phyloP scores from a whole-genome alignment of 768 basidiomycete genomes.

The Dioszegia aurantiaca region DNA sequence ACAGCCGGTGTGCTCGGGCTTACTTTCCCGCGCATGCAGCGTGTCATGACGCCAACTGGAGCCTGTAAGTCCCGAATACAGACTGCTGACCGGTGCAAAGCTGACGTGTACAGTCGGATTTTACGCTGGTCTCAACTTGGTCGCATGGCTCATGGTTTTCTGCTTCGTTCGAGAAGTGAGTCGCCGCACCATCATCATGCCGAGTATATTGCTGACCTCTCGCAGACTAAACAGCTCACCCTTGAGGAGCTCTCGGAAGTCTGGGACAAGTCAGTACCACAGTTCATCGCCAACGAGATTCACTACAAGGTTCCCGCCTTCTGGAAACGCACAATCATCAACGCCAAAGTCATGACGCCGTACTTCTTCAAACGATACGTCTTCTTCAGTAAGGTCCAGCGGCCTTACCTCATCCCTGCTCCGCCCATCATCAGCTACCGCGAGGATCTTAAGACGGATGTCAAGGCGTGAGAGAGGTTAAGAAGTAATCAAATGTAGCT shows the following conservation, averaged over 20 bases:
- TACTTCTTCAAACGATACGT: constrained; percentile 47
- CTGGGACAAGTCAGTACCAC: constrained; percentile 41
- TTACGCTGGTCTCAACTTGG: constrained; percentile 50
- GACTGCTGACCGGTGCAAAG: too few species aligned
- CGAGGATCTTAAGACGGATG: neutral
- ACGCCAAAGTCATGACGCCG: constrained; percentile 33
- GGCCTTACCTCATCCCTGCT: constrained; percentile 6
- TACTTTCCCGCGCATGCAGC: constrained; percentile 64
- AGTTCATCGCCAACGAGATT: constrained; percentile 37
- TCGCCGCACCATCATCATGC: neutral
- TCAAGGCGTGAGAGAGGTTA: neutral
- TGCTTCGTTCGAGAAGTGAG: constrained; percentile 24
- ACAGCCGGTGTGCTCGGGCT: constrained; percentile 40
- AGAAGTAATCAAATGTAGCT: too few species aligned
- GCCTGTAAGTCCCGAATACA: constrained; percentile 58
- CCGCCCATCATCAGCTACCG: neutral
- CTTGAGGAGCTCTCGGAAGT: constrained; percentile 42
- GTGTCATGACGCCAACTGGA: constrained; percentile 66
- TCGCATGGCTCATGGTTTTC: constrained; percentile 39
- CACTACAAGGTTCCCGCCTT: constrained; percentile 37
- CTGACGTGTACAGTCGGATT: constrained; percentile 26
- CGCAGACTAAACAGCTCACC: constrained; percentile 15
- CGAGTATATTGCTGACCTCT: neutral
- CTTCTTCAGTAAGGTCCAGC: constrained; percentile 28
- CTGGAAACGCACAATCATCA: constrained; percentile 37